These are phyloP conservation scores for Meripilus lineatus DNA, from an alignment of 1,284 basidiomycete species.

Conservation along the genomic window DNA sequence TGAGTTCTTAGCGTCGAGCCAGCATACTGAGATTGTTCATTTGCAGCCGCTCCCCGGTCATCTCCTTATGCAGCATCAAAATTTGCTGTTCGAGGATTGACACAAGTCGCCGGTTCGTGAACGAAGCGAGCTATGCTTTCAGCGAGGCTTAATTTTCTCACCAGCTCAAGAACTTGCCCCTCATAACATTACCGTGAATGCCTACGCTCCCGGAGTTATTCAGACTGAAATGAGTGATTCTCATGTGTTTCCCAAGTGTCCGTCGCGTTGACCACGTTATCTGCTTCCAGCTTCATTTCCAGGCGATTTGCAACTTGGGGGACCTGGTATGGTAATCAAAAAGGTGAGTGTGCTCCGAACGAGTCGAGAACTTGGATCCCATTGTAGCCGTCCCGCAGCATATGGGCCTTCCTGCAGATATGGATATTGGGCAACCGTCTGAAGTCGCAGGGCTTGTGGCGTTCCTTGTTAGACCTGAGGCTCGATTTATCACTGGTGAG, in stretches of 20 bases:
- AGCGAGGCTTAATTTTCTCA: constrained; percentile 6
- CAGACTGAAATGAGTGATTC: constrained; percentile 18
- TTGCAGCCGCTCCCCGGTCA: constrained; percentile 1
- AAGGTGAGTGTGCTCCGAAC: constrained; percentile 12
- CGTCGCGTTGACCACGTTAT: constrained; percentile 7
- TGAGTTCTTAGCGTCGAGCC: too few species aligned
- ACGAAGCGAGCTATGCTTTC: neutral
- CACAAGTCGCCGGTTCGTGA: constrained; percentile 19
- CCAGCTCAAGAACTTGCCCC: constrained; percentile 16
- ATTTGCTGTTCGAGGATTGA: constrained; percentile 24
- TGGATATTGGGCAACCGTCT: neutral
- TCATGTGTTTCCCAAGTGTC: neutral
- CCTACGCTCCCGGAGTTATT: constrained; percentile 23
- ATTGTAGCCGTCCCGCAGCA: neutral
- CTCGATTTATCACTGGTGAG: neutral
- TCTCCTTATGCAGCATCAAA: constrained; percentile 17
- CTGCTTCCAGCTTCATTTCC: constrained; percentile 13
- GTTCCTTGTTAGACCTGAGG: neutral
- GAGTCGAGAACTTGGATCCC: neutral
- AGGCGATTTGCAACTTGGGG: constrained; percentile 18
- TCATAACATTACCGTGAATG: constrained; percentile 24
- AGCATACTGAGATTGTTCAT: too few species aligned
- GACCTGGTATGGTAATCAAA: constrained; percentile 13
- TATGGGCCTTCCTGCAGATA: neutral
- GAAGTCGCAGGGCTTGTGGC: neutral